A percentile compares a stretch with the other conserved stretches of the same genome.
Conservation (phyloP, 169 alveolate genomes). For the Sarcocystis neurona region DNA sequence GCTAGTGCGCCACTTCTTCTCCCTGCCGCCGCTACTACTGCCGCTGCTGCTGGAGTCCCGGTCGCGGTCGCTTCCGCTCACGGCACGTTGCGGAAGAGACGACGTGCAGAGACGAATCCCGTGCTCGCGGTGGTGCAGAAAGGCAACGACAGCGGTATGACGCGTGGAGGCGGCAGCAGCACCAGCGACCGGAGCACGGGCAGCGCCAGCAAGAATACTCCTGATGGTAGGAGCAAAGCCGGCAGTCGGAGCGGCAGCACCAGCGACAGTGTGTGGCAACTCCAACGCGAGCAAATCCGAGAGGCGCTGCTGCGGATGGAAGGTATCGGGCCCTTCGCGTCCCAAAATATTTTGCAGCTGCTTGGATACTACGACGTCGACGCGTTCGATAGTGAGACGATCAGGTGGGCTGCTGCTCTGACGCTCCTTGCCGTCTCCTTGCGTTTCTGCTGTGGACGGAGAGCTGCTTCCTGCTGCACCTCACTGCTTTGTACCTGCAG, state of each 20-base stretch:
- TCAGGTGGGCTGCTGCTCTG: no score
- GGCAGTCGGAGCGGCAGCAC: background rate
- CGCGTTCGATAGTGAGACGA: slow-evolving; percentile 48
- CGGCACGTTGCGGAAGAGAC: no score
- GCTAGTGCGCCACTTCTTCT: background rate
- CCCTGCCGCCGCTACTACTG: no score
- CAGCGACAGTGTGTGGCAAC: background rate
- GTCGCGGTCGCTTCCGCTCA: no score
- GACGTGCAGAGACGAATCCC: no score
- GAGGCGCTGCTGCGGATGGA: slow-evolving; percentile 27
- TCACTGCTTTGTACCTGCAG: no score
- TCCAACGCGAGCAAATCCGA: background rate
- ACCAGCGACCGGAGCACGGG: background rate
- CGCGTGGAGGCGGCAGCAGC: background rate
- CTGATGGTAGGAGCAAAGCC: background rate
- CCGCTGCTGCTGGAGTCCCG: no score
- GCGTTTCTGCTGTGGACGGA: no score
- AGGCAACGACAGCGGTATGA: no score
- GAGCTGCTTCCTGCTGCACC: no score
- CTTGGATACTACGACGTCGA: slow-evolving; percentile 19
- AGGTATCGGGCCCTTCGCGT: slow-evolving; percentile 59
- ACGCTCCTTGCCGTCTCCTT: no score
- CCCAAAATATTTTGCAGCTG: slow-evolving; percentile 42
- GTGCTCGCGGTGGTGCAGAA: no score
- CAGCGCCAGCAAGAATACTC: background rate